Conservation (phyloP, 2,329 filamentous ascomycete genomes). For the Zymoseptoria pseudotritici region DNA sequence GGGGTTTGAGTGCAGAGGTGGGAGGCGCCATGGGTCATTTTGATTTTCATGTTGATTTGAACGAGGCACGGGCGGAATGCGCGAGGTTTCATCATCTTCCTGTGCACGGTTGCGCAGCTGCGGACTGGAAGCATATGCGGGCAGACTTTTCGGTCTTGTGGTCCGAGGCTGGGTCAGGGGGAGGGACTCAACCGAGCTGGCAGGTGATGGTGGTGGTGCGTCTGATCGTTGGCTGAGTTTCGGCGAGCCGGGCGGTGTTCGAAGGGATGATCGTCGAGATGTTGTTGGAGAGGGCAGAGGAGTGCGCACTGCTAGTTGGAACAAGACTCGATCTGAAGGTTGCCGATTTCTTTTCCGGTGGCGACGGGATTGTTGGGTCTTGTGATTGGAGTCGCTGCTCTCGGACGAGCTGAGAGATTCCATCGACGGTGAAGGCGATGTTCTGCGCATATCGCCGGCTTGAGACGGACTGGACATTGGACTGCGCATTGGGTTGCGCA, state of each 20-base stretch:
- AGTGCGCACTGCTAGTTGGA: neutral
- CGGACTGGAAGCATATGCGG: neutral
- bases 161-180: conserved; percentile 1
- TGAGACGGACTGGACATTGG: neutral
- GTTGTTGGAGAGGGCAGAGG: neutral
- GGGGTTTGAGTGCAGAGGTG: conserved; percentile 11
- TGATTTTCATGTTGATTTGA: conserved; percentile 3
- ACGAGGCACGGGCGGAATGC: conserved; percentile 7
- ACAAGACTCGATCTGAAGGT: neutral
- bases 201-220: conserved; percentile 5
- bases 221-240: neutral
- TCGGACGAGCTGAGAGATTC: neutral
- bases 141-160: neutral
- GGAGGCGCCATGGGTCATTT: conserved; percentile 15
- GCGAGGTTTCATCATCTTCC: neutral
- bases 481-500: neutral
- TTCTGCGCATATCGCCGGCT: neutral
- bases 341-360: neutral
- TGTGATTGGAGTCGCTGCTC: neutral
- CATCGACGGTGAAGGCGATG: neutral
- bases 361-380: neutral
- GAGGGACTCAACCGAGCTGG: conserved; percentile 7
- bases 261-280: neutral
- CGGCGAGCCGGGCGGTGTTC: neutral
- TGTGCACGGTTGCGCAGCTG: neutral